Evolutionary conservation across 805 yeast genomes (phyloP), one percentile per base, ranked within the genome.

Genomic region (Nakazawaea peltata): DNA sequence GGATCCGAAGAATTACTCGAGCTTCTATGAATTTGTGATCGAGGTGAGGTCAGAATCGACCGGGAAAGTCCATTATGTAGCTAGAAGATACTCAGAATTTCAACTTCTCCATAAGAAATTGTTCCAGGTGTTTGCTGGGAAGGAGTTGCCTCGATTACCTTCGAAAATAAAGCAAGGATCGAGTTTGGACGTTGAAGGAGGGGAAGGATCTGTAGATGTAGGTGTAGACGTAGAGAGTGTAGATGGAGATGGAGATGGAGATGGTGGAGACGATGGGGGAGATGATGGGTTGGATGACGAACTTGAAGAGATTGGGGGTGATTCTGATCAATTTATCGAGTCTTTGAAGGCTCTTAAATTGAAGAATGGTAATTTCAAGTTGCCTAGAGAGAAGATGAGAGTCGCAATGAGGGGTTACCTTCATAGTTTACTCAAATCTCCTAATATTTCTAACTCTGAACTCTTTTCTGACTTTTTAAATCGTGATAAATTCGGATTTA

Each of bases 401-500:
- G 65, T 86, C 8, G 73, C 94, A 0, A 63, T 90, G 30, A 65
- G 97, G 31, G 83, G 86, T 0, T 90, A 83, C 48, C 49, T 90
- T 32, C 61, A 68, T 19, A 53, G 66, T 2, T 54, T 88, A 13
- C 48, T 71, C 8, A 59, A 67, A 23, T 69, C 73, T 29, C 65
- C 73, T 5, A 79, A 74, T 30, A 67, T 85, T 0, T 61, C 76
- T 1, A 66, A 69, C 33, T 70, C 77, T 26, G 57, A 63, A 0
- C 56, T 64, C 4, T 63, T 87, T 30, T 51, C 61, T 19, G 65
- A 65, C 17, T 88, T 88, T 48, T 43, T 84, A 3, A 54, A 61
- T 31, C 53, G 57, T 16, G 56, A 59, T 7, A 51, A 59, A 6
- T 63, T 74, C 28, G 33, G 43, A 2, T 42, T 45, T 2, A 53